phyloP scores from a whole-genome alignment of 1,284 basidiomycete species.

The Sanghuangporus sanghuang region DNA sequence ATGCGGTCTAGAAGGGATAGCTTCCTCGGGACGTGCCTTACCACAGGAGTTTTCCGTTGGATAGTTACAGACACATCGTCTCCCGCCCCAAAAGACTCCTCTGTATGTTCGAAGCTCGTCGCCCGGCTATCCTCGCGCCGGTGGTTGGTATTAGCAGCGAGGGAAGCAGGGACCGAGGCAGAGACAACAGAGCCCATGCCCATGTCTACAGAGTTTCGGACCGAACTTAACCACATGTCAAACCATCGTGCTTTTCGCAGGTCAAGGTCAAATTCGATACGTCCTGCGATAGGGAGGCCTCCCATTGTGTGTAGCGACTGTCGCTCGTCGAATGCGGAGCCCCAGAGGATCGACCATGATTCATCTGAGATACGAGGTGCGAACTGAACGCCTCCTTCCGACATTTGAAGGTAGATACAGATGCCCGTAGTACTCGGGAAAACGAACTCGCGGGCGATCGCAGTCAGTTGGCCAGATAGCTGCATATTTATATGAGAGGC shows the following conservation, averaged over 20 bases:
- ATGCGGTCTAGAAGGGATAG: conserved; percentile 63
- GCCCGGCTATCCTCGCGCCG: conserved; percentile 50
- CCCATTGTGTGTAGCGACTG: conserved; percentile 27
- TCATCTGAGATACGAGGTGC: conserved; percentile 74
- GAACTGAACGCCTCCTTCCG: conserved; percentile 39
- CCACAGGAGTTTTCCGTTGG: conserved; percentile 21
- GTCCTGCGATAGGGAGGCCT: conserved; percentile 57
- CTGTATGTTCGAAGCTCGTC: conserved; percentile 35
- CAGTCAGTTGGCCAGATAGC: conserved; percentile 69
- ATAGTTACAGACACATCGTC: conserved; percentile 28
- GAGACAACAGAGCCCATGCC: conserved; percentile 19
- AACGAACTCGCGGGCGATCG: conserved; percentile 75
- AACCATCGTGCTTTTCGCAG: conserved; percentile 67
- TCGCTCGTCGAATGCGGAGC: conserved; percentile 47
- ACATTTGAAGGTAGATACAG: conserved; percentile 65
- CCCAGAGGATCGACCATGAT: conserved; percentile 68
- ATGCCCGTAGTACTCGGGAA: conserved; percentile 71
- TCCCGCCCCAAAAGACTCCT: conserved; percentile 30
- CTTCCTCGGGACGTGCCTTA: conserved; percentile 54
- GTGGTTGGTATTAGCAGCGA: conserved; percentile 38
- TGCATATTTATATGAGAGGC: conserved; percentile 25
- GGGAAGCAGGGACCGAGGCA: conserved; percentile 35
- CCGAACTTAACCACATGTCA: conserved; percentile 54
- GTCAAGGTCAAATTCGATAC: conserved; percentile 78
- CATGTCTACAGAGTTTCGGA: conserved; percentile 41